A percentile compares a stretch with the other conserved stretches of the same genome.
phyloP scores from a whole-genome alignment of 1,139 yeast species.

The Sugiyamaella pinicola region DNA sequence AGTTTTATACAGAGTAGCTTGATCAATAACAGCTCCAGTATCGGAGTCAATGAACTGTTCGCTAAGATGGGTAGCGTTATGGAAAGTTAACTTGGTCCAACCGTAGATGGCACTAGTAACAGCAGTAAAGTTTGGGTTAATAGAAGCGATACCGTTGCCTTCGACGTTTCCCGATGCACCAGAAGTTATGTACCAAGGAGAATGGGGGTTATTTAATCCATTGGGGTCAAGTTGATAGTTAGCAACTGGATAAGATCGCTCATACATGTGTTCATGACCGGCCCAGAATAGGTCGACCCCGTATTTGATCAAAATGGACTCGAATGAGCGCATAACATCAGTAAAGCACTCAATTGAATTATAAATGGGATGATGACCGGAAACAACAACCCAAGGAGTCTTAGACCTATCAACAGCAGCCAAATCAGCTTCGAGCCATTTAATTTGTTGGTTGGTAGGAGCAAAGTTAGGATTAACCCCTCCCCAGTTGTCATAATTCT shows the following conservation, averaged over 20 bases:
- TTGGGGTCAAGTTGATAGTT: conserved; percentile 28
- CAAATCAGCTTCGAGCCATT: conserved; percentile 50
- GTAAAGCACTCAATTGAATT: conserved; percentile 23
- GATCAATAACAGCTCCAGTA: conserved; percentile 26
- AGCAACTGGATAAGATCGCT: conserved; percentile 26
- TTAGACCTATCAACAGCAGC: conserved; percentile 30
- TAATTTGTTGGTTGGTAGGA: conserved; percentile 32
- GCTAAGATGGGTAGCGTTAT: conserved; percentile 28
- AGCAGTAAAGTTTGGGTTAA: conserved; percentile 23
- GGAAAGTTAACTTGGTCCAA: conserved; percentile 28
- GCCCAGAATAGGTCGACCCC: conserved; percentile 31
- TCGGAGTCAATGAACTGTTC: conserved; percentile 29
- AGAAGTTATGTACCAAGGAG: conserved; percentile 30
- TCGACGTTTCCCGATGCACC: conserved; percentile 32
- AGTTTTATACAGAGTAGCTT: conserved; percentile 29
- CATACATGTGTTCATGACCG: conserved; percentile 30
- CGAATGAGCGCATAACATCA: conserved; percentile 32
- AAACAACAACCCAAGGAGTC: conserved; percentile 38
- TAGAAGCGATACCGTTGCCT: conserved; percentile 23
- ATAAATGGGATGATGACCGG: conserved; percentile 42
- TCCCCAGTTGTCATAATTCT: conserved; percentile 29
- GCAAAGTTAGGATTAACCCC: conserved; percentile 34
- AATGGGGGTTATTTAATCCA: conserved; percentile 29
- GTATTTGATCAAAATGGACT: conserved; percentile 30
- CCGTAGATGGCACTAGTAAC: conserved; percentile 25